Percentiles rank a stretch among this genome's conserved stretches.
These are phyloP conservation scores for Angomonas desouzai DNA, from an alignment of 208 protist species.

Conservation along the genomic window DNA sequence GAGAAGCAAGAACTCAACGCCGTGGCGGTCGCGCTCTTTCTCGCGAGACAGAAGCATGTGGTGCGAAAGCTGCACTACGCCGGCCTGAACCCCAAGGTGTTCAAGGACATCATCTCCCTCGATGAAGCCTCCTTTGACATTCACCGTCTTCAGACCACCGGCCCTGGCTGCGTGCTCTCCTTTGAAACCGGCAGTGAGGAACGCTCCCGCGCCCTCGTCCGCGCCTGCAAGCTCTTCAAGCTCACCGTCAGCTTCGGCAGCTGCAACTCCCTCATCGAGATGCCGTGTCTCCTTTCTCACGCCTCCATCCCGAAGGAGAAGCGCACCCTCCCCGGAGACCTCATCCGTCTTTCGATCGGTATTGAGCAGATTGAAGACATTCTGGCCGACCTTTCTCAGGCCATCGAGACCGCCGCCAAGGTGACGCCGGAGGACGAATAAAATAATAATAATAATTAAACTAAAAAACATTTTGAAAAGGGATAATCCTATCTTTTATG, in stretches of 20 bases:
- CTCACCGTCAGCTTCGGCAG: constrained; percentile 93
- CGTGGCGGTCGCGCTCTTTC: constrained; percentile 71
- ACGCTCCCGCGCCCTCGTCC: constrained; percentile 70
- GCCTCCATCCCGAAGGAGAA: constrained; percentile 91
- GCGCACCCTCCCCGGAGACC: constrained; percentile 74
- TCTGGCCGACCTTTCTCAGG: constrained; percentile 77
- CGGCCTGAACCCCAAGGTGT: constrained; percentile 82
- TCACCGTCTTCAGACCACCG: constrained; percentile 52
- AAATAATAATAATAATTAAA: constrained; percentile 8
- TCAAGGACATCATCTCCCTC: constrained; percentile 46
- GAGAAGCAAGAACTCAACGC: constrained; percentile 90
- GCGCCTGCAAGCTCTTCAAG: constrained; percentile 84
- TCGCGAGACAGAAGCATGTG: constrained; percentile 54
- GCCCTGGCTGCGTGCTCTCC: constrained; percentile 62
- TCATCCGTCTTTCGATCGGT: constrained; percentile 92
- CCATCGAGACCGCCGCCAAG: constrained; percentile 55
- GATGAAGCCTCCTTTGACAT: constrained; percentile 74
- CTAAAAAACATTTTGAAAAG: no score
- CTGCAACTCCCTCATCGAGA: constrained; percentile 92
- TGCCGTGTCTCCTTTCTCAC: constrained; percentile 93
- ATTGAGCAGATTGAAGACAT: constrained; percentile 94
- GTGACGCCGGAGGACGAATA: constrained; percentile 12
- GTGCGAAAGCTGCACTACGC: constrained; percentile 88
- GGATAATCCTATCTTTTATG: constrained; percentile 7
- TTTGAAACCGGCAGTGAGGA: constrained; percentile 67